Evolutionary conservation across 306 rosid genomes (phyloP).

Genomic region (Fragaria nilgerrensis): DNA sequence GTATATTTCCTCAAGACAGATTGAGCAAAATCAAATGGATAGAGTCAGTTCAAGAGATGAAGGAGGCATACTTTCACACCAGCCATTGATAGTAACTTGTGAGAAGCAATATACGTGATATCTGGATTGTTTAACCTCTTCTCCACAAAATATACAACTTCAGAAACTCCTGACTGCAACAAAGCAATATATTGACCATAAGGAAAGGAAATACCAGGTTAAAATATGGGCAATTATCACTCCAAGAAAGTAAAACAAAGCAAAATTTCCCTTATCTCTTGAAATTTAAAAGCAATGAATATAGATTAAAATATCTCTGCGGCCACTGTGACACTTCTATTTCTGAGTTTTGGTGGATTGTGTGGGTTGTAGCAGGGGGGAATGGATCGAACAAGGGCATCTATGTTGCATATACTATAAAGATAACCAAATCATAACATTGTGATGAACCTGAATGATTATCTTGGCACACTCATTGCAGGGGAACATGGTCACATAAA

Average conservation of each 20-base stretch:
- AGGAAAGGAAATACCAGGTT: not conserved
- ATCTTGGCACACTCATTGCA: constrained; percentile 96
- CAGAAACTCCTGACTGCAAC: constrained; percentile 81
- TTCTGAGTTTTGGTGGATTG: not conserved
- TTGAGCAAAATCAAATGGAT: not conserved
- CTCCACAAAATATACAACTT: constrained; percentile 79
- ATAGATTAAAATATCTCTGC: not conserved
- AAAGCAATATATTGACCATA: constrained; percentile 12
- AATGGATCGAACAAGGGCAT: not conserved
- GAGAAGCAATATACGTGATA: constrained; percentile 64
- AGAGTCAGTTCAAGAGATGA: not conserved
- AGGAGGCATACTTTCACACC: constrained; percentile 70
- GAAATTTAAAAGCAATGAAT: not conserved
- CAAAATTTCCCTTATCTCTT: not conserved
- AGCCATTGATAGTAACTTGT: constrained; percentile 77
- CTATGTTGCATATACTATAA: not conserved
- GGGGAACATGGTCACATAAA: constrained; percentile 83
- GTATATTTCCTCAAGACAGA: not conserved
- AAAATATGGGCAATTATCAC: not conserved
- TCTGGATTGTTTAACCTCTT: constrained; percentile 67
- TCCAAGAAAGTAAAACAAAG: not conserved
- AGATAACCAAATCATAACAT: constrained; percentile 10
- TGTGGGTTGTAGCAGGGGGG: not conserved
- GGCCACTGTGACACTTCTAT: not conserved
- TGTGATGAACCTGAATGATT: constrained; percentile 73